phyloP scores from a whole-genome alignment of 441 rosid genomes.

The Pelargonium fulgidum region DNA sequence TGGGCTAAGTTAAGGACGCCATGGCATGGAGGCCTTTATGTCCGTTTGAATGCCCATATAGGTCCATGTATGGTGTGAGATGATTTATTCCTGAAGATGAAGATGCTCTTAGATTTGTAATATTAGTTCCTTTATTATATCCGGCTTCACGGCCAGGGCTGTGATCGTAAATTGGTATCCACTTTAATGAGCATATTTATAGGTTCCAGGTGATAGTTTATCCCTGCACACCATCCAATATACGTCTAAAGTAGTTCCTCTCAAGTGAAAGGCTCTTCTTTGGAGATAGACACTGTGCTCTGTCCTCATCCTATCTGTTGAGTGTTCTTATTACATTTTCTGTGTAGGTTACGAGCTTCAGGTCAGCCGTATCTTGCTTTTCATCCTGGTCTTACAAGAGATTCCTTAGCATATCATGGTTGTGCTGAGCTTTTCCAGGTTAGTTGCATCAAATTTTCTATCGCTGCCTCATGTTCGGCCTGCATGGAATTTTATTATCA shows the following conservation, averaged over 20 bases:
- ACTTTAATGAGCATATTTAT: neutral
- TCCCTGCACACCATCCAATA: neutral
- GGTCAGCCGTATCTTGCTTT: constrained; percentile 22
- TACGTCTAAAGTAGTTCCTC: no score
- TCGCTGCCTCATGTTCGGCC: constrained; percentile 4
- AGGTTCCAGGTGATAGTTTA: neutral
- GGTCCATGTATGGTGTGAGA: no score
- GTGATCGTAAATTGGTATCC: no score
- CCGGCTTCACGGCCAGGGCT: no score
- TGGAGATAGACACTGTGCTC: neutral
- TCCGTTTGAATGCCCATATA: no score
- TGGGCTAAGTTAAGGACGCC: no score
- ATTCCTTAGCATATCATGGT: constrained; percentile 23
- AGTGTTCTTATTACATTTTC: neutral
- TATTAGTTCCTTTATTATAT: no score
- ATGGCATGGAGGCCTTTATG: no score
- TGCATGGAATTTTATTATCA: neutral
- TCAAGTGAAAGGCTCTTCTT: no score
- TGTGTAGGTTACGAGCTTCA: constrained; percentile 16
- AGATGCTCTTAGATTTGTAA: no score
- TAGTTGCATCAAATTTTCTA: neutral
- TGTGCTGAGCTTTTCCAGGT: constrained; percentile 26
- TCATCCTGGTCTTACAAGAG: constrained; percentile 19
- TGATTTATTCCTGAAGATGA: no score
- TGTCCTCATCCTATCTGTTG: neutral